Evolutionary conservation across 768 basidiomycete species (phyloP).

Genomic region (Gautieria morchelliformis): DNA sequence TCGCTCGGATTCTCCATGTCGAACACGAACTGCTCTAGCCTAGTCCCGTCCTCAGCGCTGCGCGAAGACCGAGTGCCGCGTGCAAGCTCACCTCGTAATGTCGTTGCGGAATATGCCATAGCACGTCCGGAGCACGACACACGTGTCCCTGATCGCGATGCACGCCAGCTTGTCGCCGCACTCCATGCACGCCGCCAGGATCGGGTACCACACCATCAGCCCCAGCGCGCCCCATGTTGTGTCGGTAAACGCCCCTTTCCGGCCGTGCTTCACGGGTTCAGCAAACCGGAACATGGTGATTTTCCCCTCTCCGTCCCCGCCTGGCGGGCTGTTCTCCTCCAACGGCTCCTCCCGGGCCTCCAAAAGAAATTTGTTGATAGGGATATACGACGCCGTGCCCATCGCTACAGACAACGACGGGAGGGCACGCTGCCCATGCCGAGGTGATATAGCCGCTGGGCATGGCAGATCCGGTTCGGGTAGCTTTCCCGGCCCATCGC

Average conservation of each 20-base stretch:
- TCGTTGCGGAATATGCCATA: constrained; percentile 6
- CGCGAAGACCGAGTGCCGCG: too few species aligned
- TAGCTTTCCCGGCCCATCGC: constrained; percentile 5
- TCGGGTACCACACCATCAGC: constrained; percentile 8
- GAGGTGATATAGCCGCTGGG: neutral
- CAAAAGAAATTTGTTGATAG: neutral
- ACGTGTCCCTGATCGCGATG: constrained; percentile 5
- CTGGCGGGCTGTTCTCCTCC: neutral
- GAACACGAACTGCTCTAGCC: constrained; percentile 8
- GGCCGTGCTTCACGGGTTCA: neutral
- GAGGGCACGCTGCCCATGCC: neutral
- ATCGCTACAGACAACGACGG: neutral
- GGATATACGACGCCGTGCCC: constrained; percentile 3
- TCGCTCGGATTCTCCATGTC: neutral
- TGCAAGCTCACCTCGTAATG: constrained; percentile 4
- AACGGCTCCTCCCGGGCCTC: neutral
- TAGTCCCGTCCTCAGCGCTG: too few species aligned
- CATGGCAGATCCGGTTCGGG: neutral
- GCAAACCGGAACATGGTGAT: neutral
- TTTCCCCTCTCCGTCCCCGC: neutral
- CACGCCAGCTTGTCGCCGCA: constrained; percentile 5
- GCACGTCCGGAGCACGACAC: neutral
- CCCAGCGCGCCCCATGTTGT: neutral
- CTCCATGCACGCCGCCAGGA: neutral
- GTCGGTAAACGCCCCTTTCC: neutral